phyloP scores from a whole-genome alignment of 129 eudicot genomes.

The Flaveria ramosissima region DNA sequence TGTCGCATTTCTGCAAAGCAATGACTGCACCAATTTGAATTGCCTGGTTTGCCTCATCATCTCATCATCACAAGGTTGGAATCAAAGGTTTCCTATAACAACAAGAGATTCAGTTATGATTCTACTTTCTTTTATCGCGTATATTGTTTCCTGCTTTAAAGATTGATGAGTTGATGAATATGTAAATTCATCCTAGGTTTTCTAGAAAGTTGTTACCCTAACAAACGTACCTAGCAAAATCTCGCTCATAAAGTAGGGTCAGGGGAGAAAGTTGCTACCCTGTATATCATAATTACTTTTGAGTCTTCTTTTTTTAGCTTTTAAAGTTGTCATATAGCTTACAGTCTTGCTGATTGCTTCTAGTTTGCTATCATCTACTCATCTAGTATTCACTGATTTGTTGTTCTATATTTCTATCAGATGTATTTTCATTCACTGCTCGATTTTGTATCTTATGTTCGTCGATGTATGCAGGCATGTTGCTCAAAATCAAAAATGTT shows the following conservation, averaged over 20 bases:
- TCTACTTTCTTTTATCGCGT: slow-evolving; percentile 29
- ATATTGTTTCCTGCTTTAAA: slow-evolving; percentile 22
- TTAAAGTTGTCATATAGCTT: slow-evolving; percentile 27
- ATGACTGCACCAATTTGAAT: slow-evolving; percentile 32
- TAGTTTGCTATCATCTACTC: slow-evolving; percentile 38
- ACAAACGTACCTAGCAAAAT: too few relatives aligned
- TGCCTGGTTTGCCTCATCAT: slow-evolving; percentile 41
- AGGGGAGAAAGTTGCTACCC: slow-evolving; percentile 33
- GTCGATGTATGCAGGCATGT: neutral
- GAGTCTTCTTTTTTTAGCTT: slow-evolving; percentile 23
- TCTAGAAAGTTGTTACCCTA: slow-evolving; percentile 40
- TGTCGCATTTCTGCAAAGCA: slow-evolving; percentile 27
- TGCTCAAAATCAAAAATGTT: neutral
- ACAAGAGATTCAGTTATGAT: slow-evolving; percentile 31
- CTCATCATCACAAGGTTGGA: slow-evolving; percentile 28
- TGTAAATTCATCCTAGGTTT: slow-evolving; percentile 61
- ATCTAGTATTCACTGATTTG: slow-evolving; percentile 30
- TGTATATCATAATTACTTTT: slow-evolving; percentile 44
- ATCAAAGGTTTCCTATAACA: slow-evolving; percentile 35
- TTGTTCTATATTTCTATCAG: neutral
- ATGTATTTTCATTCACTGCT: slow-evolving; percentile 1
- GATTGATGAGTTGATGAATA: slow-evolving; percentile 50
- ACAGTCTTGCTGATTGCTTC: slow-evolving; percentile 25
- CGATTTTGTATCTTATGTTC: neutral
- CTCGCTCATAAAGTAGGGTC: too few relatives aligned